phyloP scores from a whole-genome alignment of 2,329 filamentous ascomycete genomes.

The Fusarium algeriense region DNA sequence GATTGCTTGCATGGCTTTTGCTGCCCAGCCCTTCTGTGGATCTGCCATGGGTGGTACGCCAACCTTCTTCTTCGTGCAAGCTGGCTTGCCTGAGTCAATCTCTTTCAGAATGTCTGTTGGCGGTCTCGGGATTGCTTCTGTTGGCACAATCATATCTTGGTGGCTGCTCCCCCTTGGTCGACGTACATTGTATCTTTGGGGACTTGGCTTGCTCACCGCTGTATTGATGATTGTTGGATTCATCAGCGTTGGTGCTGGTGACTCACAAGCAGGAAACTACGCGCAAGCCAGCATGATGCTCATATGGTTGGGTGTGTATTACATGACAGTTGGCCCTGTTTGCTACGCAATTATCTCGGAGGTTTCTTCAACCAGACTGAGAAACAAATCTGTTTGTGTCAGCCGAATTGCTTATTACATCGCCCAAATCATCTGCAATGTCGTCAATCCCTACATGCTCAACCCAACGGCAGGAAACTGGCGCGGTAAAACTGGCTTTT shows the following conservation, averaged over 20 bases:
- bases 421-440: conserved; percentile 43
- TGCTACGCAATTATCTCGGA: conserved; percentile 57
- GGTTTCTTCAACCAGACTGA: conserved; percentile 53
- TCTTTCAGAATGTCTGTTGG: conserved; percentile 36
- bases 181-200: conserved; percentile 35
- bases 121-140: conserved; percentile 34
- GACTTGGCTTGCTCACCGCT: conserved; percentile 10
- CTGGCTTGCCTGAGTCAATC: conserved; percentile 48
- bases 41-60: conserved; percentile 56
- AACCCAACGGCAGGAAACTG: conserved; percentile 48
- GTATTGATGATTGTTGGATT: conserved; percentile 25
- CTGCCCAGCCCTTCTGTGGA: conserved; percentile 57
- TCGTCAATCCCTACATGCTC: conserved; percentile 46
- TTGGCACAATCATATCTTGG: conserved; percentile 35
- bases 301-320: conserved; percentile 56
- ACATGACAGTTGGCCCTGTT: conserved; percentile 56
- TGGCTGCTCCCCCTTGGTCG: conserved; percentile 31
- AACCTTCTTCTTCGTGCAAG: conserved; percentile 63
- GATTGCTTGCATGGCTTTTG: conserved; percentile 57
- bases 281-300: conserved; percentile 53
- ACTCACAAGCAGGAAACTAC: conserved; percentile 23
- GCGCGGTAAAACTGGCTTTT: conserved; percentile 54
- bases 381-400: conserved; percentile 55
- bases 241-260: conserved; percentile 45
- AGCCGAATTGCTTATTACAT: conserved; percentile 48